Evolutionary conservation across 2,329 filamentous ascomycete species (phyloP), one percentile per base, ranked within the genome.

Genomic region (Xylaria sp.): DNA sequence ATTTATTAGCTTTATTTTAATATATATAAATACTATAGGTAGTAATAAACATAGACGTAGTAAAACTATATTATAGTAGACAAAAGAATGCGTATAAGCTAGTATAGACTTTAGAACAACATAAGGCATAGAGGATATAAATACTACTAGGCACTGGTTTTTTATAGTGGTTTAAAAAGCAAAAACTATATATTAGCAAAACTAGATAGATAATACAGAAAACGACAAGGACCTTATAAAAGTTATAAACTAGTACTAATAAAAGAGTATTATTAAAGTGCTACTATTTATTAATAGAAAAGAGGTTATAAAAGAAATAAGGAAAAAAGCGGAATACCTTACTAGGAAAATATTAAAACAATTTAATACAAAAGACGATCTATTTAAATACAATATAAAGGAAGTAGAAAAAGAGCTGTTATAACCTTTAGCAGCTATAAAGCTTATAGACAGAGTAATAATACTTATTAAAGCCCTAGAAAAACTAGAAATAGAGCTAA

Each of bases 171-270:
- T 57, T n/a, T 12, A 57, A 51, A 43, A 57, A 42, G 6, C 9
- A 23, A 57, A 57, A 35, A 12, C 2, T 17, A 31, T 33, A 11
- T 47, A 49, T 25, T 51, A 50, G 35, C 31, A 57, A 51, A 43
- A 35, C 7, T 50, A 35, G 42, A 57, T 57, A 17, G 51, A 57
- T 25, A 57, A 57, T 15, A 45, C 28, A 35, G 50, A 51, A 50
- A 43, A 1, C 8, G 50, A 57, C 43, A 57, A 57, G 50, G 42
- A 57, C 4, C 35, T 50, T 11, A 46, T 50, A 50, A 43, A 43
- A 38, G 12, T 57, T 33, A 43, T 57, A 6, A 57, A 50, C 2
- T 57, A 57, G 9, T 57, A 57, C 50, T 50, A 57, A 57, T 28
- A 50, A 57, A 57, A 50, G 19, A 25, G 28, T 31, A 17, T 15